Evolutionary conservation across 2,329 filamentous ascomycete genomes (phyloP), one percentile per base, ranked within the genome.

Genomic region (Ambrosiella xylebori): DNA sequence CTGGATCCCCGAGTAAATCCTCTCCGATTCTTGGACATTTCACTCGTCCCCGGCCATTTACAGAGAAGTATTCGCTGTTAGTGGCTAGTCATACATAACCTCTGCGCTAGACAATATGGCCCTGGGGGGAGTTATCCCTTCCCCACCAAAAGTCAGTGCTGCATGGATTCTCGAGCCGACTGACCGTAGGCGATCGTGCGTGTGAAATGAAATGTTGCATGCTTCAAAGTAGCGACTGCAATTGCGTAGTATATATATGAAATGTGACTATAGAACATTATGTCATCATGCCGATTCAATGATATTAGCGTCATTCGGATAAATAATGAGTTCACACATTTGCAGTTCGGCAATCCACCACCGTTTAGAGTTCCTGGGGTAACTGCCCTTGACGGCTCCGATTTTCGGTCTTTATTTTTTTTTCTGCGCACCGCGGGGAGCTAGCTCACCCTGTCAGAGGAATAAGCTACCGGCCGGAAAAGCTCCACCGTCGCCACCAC

Each of bases 331-430:
- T 27, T 27, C 2, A 3, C 27, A 27, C 27, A 27, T 41, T 41
- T 41, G 39, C 11, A 51, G 17, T 36, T 51, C 9, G 19, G 13
- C n/a, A 36, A 51, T 19, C 27, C 7, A 3, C 27, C 27, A 27
- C 27, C 27, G 27, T 27, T 27, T 27, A 27, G 27, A 27, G 27
- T 27, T 27, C 9, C 17, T 51, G 8, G 47, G 47, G 47, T 35
- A 41, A 44, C 12, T 55, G 53, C 53, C 52, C 52, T 38, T 38
- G 27, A 37, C 58, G 58, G 58, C 54, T 59, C 58, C 58, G 58
- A 59, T 59, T 56, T 59, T 59, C 58, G 58, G 54, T 59, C 15
- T 38, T 17, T 3, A 45, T 49, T 57, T 59, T 56, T 56, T 44
- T 58, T 53, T 54, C 39, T 52, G 8, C 39, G 19, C 27, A 38